A percentile compares a stretch with the other conserved stretches of the same genome.
Conservation (phyloP, 148 eudicot species). For the Salicornia ramosissima region DNA sequence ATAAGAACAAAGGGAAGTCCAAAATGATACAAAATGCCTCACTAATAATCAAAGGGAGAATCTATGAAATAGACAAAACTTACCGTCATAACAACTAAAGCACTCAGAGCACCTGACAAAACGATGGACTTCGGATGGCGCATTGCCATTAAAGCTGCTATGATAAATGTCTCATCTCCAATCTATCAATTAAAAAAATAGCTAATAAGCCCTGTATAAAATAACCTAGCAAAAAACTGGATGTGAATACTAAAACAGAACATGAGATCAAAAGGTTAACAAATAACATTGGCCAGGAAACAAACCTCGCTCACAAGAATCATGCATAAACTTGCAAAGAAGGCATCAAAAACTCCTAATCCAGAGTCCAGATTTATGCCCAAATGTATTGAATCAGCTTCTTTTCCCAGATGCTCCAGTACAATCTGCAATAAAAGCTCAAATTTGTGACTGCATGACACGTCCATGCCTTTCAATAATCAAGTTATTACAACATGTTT, state of each 20-base stretch:
- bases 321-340: constrained; percentile 93
- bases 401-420: constrained; percentile 53
- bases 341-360: constrained; percentile 80
- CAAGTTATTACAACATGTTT: background rate
- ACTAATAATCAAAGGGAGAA: background rate
- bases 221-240: constrained; percentile 3
- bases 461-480: background rate
- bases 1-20: background rate
- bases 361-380: constrained; percentile 68
- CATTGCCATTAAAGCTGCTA: constrained; percentile 99
- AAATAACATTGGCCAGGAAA: constrained; percentile 10
- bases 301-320: constrained; percentile 97
- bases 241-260: constrained; percentile 1
- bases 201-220: constrained; percentile 22
- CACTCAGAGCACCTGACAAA: constrained; percentile 91
- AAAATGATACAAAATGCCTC: background rate
- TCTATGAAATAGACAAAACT: constrained; percentile 17
- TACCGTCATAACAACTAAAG: constrained; percentile 96
- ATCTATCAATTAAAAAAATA: constrained; percentile 53
- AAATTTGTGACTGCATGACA: background rate
- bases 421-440: constrained; percentile 41
- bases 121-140: constrained; percentile 96
- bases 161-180: constrained; percentile 97
- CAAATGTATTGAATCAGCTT: constrained; percentile 41
- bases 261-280: background rate